Evolutionary conservation across 805 yeast species (phyloP), one percentile per base, ranked within the genome.

Genomic region (Candida vartiovaarae): DNA sequence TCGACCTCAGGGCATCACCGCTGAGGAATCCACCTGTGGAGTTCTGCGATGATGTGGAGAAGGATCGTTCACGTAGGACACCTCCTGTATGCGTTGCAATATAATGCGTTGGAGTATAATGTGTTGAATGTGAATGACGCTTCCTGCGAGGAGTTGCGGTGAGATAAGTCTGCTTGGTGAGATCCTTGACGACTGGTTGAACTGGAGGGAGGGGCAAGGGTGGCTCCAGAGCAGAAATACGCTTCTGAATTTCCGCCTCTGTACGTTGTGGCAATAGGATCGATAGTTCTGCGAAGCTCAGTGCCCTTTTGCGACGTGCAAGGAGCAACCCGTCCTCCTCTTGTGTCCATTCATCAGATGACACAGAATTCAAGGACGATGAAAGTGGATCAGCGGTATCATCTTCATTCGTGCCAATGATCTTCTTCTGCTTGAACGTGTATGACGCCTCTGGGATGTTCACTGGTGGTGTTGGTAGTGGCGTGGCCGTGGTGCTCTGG

Each of bases 291-390:
- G 82, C 83, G 54, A 83, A 71, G 31, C 83, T 74, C 34, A 88
- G 64, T 43, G 82, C 82, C 50, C 79, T 66, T 40, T 74, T 65
- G 8, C 76, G 63, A 41, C 84, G 67, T 46, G 75, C 69, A 36
- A 77, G 54, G 33, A 87, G 60, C 32, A 78, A 59, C 48, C 80
- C 84, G 62, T 87, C 95, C 61, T 87, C 95, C 41, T 84, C 93
- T 54, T 43, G 40, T 1, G 75, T 55, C 82, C 82, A 76, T 25
- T 44, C 47, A 6, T 50, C 54, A n/a, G 50, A 44, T 3, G 50
- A 44, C 23, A 29, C 5, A 6, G 46, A 43, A 28, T 43, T 36
- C 32, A 39, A 10, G 5, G 49, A 40, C 6, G 43, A 38, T 5
- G 47, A 43, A 3, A 49, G 35, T 7, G 53, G 53, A 28, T 50